These are phyloP conservation scores for Irpex sp. DNA, from an alignment of 1,284 basidiomycete species.

Conservation along the genomic window DNA sequence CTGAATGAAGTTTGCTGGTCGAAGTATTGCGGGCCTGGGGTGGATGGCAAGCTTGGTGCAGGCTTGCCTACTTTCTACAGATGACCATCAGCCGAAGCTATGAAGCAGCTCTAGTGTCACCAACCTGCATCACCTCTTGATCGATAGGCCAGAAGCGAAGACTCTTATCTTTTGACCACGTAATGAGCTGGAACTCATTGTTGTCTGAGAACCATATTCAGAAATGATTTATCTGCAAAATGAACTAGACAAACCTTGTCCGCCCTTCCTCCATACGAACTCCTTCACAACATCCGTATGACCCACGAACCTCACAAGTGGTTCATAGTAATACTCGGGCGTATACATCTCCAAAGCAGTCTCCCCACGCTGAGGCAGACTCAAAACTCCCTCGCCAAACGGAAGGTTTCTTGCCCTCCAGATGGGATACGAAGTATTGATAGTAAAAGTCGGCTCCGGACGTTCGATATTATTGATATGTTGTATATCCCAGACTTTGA, in stretches of 20 bases:
- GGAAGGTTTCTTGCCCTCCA: conserved; percentile 94
- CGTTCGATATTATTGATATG: conserved; percentile 16
- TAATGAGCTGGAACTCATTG: conserved; percentile 88
- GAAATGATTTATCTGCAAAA: conserved; percentile 9
- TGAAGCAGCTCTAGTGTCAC: background rate
- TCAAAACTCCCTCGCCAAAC: conserved; percentile 88
- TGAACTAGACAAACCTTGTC: conserved; percentile 40
- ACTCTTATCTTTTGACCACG: conserved; percentile 95
- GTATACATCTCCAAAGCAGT: conserved; percentile 85
- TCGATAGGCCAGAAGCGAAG: conserved; percentile 90
- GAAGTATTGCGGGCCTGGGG: conserved; percentile 8
- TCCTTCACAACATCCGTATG: conserved; percentile 96
- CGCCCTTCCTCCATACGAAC: conserved; percentile 89
- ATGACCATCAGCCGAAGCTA: background rate
- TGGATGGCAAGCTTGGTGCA: conserved; percentile 10
- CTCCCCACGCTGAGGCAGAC: conserved; percentile 87
- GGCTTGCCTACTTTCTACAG: conserved; percentile 22
- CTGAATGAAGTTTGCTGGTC: conserved; percentile 30
- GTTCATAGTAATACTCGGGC: conserved; percentile 41
- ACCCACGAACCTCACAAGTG: conserved; percentile 81
- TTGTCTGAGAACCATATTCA: conserved; percentile 39
- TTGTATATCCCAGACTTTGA: conserved; percentile 79
- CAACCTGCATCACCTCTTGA: conserved; percentile 63
- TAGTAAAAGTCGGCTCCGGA: conserved; percentile 49
- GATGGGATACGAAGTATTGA: conserved; percentile 84